Percentiles rank a stretch among this genome's conserved stretches.
phyloP scores from a whole-genome alignment of 1,284 basidiomycete genomes.

The Ustilago shanxiensis region DNA sequence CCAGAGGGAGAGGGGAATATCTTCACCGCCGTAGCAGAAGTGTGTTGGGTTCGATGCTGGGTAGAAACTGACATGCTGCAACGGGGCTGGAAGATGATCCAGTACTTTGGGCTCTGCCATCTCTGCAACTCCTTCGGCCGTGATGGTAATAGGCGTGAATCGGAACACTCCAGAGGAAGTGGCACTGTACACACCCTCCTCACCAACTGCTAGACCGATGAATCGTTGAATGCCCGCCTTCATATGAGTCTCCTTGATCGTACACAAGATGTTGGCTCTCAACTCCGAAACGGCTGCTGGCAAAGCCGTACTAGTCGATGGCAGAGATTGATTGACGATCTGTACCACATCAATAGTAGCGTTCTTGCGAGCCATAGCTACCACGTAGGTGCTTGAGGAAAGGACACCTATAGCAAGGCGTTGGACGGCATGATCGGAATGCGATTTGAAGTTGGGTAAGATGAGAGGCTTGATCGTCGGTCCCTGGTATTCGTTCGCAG shows the following conservation, averaged over 20 bases:
- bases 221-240: conserved; percentile 59
- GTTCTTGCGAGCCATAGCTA: conserved; percentile 59
- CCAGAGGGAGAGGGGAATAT: conserved; percentile 61
- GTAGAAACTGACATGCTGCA: conserved; percentile 53
- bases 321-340: conserved; percentile 27
- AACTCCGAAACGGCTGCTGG: conserved; percentile 18
- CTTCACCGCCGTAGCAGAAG: conserved; percentile 61
- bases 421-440: conserved; percentile 47
- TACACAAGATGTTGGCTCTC: conserved; percentile 41
- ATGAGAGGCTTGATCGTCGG: conserved; percentile 38
- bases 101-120: conserved; percentile 22
- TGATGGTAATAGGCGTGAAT: conserved; percentile 37
- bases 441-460: conserved; percentile 48
- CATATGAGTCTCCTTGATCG: conserved; percentile 50
- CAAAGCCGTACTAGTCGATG: conserved; percentile 22
- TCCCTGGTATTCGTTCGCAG: conserved; percentile 28
- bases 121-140: not conserved
- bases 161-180: conserved; percentile 55
- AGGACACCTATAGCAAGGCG: conserved; percentile 48
- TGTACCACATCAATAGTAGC: conserved; percentile 58
- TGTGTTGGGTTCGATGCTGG: conserved; percentile 50
- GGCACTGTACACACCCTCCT: conserved; percentile 48
- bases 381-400: conserved; percentile 26
- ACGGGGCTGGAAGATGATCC: conserved; percentile 49
- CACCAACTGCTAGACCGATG: conserved; percentile 53